Percentiles rank a stretch among this genome's conserved stretches.
Evolutionary conservation across 805 yeast species (phyloP).

Genomic region (Kodamaea lidongshanica): DNA sequence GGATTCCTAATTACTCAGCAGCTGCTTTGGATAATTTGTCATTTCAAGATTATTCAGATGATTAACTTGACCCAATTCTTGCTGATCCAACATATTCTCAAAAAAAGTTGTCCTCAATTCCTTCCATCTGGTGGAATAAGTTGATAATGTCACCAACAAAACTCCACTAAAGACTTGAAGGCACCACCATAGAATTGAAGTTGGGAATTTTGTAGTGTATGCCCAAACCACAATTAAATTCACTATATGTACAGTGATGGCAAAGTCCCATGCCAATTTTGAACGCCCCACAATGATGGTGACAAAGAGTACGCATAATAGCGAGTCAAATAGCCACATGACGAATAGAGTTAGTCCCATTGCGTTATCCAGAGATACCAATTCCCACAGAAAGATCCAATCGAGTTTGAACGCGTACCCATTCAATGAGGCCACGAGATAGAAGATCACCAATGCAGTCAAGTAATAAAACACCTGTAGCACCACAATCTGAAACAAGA

Average conservation of each 20-base stretch:
- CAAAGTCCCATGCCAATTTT: conserved; percentile 94
- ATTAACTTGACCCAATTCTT: conserved; percentile 39
- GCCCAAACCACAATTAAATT: conserved; percentile 66
- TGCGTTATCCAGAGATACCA: conserved; percentile 66
- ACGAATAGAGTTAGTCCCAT: conserved; percentile 69
- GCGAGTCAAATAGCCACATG: conserved; percentile 78
- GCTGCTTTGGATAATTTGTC: conserved; percentile 11
- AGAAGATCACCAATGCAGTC: conserved; percentile 63
- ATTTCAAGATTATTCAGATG: conserved; percentile 14
- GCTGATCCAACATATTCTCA: conserved; percentile 65
- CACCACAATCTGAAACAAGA: conserved; percentile 63
- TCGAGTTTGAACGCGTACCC: conserved; percentile 64
- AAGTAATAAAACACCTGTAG: conserved; percentile 75
- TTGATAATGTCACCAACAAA: conserved; percentile 72
- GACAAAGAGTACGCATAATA: conserved; percentile 77
- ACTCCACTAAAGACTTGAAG: conserved; percentile 64
- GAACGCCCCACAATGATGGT: conserved; percentile 87
- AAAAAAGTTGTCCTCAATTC: conserved; percentile 87
- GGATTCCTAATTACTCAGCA: background rate
- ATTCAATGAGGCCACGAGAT: conserved; percentile 55
- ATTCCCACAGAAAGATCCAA: conserved; percentile 79
- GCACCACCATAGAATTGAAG: conserved; percentile 75
- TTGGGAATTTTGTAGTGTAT: conserved; percentile 63
- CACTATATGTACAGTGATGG: conserved; percentile 82
- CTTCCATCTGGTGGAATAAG: conserved; percentile 88